Conservation (phyloP, 768 basidiomycete genomes). For the Psilocybe azurescens region DNA sequence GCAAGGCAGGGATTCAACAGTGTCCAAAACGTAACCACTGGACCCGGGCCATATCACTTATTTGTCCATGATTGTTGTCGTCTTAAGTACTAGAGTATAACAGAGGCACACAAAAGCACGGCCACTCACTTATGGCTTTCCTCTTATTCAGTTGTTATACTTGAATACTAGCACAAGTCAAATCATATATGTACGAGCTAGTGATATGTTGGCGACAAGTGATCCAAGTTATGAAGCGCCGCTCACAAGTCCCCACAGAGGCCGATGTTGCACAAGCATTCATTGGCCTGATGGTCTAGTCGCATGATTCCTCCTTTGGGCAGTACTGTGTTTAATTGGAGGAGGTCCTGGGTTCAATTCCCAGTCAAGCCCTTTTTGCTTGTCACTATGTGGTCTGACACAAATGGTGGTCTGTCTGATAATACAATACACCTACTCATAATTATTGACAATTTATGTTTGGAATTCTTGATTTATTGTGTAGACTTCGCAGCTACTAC, state of each 20-base stretch:
- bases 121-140: too few relatives aligned
- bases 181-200: too few relatives aligned
- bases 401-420: too few relatives aligned
- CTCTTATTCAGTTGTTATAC: too few relatives aligned
- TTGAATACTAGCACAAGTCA: too few relatives aligned
- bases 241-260: neutral
- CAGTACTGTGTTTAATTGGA: slow-evolving; percentile 31
- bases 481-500: too few relatives aligned
- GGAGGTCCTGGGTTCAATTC: slow-evolving; percentile 85
- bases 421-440: too few relatives aligned
- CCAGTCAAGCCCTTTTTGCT: slow-evolving; percentile 63
- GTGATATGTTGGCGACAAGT: too few relatives aligned
- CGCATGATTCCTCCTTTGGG: slow-evolving; percentile 73
- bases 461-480: too few relatives aligned
- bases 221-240: too few relatives aligned
- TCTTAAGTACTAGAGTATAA: neutral
- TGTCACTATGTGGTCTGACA: too few relatives aligned
- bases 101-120: neutral
- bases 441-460: too few relatives aligned
- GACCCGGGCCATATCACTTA: neutral
- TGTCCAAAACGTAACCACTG: neutral
- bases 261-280: neutral
- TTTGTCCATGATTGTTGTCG: neutral
- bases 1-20: slow-evolving; percentile 6
- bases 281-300: slow-evolving; percentile 60